phyloP scores from a whole-genome alignment of 2,329 filamentous ascomycete genomes.

The Emergomyces pasteurianus region DNA sequence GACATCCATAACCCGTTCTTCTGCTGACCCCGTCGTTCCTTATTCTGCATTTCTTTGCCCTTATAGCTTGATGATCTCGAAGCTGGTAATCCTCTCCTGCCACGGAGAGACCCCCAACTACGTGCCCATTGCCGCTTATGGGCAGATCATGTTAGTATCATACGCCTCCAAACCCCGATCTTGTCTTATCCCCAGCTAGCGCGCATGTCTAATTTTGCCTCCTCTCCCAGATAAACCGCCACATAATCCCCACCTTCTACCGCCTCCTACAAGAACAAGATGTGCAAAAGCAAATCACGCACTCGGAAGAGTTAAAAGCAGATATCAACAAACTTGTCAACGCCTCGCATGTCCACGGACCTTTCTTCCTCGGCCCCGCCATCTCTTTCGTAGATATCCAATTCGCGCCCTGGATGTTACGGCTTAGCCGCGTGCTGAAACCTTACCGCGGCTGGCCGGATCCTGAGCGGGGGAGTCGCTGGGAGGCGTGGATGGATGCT shows the following conservation, averaged over 20 bases:
- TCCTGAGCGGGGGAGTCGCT: conserved; percentile 50
- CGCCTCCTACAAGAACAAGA: conserved; percentile 57
- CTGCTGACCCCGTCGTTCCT: neutral
- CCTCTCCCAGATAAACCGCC: conserved; percentile 53
- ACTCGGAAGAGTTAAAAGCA: conserved; percentile 50
- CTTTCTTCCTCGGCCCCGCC: conserved; percentile 52
- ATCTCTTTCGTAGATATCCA: conserved; percentile 61
- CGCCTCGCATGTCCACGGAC: conserved; percentile 47
- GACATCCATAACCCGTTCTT: neutral
- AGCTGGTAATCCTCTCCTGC: conserved; percentile 49
- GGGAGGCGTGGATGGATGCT: conserved; percentile 58
- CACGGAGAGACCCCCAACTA: conserved; percentile 50
- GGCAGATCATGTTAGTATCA: conserved; percentile 57
- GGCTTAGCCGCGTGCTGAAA: conserved; percentile 53
- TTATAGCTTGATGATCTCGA: conserved; percentile 62
- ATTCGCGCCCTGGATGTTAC: conserved; percentile 61
- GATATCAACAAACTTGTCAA: conserved; percentile 53
- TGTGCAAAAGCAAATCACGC: conserved; percentile 43
- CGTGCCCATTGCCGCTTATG: conserved; percentile 67
- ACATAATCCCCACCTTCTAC: conserved; percentile 67
- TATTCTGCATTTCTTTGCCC: neutral
- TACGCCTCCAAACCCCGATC: neutral
- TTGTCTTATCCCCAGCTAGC: neutral
- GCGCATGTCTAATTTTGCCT: conserved; percentile 9
- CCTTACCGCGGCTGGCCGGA: conserved; percentile 56